These are phyloP conservation scores for Oryza glumipatula DNA, from an alignment of 176 grass and related monocot species.

Conservation along the genomic window DNA sequence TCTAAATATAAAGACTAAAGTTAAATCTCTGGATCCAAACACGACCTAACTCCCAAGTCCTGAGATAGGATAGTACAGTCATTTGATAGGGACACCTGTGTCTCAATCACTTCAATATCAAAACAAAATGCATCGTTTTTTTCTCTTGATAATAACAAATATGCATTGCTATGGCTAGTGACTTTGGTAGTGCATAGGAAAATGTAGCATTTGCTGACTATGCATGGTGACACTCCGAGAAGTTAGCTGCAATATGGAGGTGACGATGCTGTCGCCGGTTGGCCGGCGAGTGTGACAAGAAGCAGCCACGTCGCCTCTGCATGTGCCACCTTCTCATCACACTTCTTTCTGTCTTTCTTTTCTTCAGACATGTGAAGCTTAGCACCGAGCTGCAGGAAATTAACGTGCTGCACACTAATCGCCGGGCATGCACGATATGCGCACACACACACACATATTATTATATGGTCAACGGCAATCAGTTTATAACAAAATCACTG, in stretches of 20 bases:
- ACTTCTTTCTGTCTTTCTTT: neutral
- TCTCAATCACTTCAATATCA: neutral
- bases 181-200: too few species aligned
- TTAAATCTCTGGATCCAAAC: too few species aligned
- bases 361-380: neutral
- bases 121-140: neutral
- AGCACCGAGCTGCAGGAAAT: neutral
- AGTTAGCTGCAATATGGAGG: neutral
- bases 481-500: neutral
- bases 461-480: neutral
- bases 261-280: neutral
- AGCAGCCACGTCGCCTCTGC: neutral
- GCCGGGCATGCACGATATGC: neutral
- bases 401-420: slow-evolving; percentile 11
- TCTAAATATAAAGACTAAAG: too few species aligned
- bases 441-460: neutral
- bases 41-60: too few species aligned
- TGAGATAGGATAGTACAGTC: neutral
- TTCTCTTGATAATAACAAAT: too few species aligned
- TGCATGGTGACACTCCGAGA: neutral
- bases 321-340: neutral
- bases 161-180: too few species aligned
- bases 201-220: too few species aligned
- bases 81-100: slow-evolving; percentile 1
- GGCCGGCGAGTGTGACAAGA: neutral